phyloP scores from a whole-genome alignment of 2,329 filamentous ascomycete genomes.

The Epichloe sylvatica region DNA sequence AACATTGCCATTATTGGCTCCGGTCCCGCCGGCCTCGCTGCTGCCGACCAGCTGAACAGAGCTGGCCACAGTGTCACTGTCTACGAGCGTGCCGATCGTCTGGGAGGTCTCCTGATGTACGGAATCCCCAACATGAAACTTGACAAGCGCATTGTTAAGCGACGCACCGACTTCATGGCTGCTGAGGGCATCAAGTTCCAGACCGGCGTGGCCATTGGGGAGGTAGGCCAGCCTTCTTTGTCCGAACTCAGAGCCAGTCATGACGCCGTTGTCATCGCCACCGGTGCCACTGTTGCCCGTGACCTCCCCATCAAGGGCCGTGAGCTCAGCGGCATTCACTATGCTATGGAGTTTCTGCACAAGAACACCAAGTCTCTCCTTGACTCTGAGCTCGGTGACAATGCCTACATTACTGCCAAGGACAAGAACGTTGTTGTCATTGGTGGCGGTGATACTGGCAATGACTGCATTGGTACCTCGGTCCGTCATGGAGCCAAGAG shows the following conservation, averaged over 20 bases:
- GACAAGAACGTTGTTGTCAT: slow-evolving; percentile 94
- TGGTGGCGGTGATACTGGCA: slow-evolving; percentile 93
- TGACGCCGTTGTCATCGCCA: slow-evolving; percentile 80
- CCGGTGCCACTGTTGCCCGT: slow-evolving; percentile 83
- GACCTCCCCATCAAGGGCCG: slow-evolving; percentile 85
- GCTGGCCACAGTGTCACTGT: slow-evolving; percentile 80
- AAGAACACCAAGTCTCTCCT: slow-evolving; percentile 96
- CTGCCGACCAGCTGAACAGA: slow-evolving; percentile 87
- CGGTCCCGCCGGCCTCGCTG: slow-evolving; percentile 78
- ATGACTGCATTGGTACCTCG: slow-evolving; percentile 94
- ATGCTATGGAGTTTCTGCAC: slow-evolving; percentile 94
- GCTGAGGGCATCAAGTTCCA: slow-evolving; percentile 75
- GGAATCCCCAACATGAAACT: slow-evolving; percentile 99
- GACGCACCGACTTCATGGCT: slow-evolving; percentile 88
- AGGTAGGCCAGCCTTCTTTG: slow-evolving; percentile 49
- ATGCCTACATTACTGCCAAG: slow-evolving; percentile 83
- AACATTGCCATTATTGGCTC: slow-evolving; percentile 81
- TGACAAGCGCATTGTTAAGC: slow-evolving; percentile 93
- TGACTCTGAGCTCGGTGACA: slow-evolving; percentile 74
- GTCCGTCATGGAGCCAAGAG: slow-evolving; percentile 92
- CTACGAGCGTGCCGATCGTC: slow-evolving; percentile 82
- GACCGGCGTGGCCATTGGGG: slow-evolving; percentile 63
- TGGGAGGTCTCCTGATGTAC: slow-evolving; percentile 91
- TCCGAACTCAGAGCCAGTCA: slow-evolving; percentile 58
- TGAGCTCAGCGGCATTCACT: slow-evolving; percentile 81